These are phyloP conservation scores for Phialophora expanda DNA, from an alignment of 2,329 filamentous ascomycete species.

Conservation along the genomic window DNA sequence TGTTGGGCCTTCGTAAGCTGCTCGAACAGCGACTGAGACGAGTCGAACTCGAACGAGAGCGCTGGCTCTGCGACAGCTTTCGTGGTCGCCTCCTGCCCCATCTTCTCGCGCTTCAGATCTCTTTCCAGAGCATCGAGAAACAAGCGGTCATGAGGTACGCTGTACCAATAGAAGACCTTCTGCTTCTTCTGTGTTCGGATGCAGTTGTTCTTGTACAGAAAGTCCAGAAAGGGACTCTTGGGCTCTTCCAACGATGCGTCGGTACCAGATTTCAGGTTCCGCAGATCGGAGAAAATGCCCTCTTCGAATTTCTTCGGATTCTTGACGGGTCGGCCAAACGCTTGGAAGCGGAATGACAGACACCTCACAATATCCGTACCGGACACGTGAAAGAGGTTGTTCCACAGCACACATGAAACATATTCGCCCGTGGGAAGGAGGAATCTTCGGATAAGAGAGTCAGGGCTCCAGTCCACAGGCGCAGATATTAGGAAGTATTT, in stretches of 20 bases:
- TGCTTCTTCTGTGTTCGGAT: conserved; percentile 99
- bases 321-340: conserved; percentile 96
- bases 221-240: conserved; percentile 97
- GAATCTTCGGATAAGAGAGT: conserved; percentile 96
- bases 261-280: conserved; percentile 97
- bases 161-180: conserved; percentile 99
- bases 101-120: conserved; percentile 98
- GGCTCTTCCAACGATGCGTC: conserved; percentile 98
- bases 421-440: conserved; percentile 97
- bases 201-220: conserved; percentile 99
- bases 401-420: conserved; percentile 97
- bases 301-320: conserved; percentile 99
- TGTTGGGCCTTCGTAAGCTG: conserved; percentile 99
- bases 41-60: conserved; percentile 98
- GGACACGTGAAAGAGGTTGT: conserved; percentile 98
- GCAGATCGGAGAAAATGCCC: conserved; percentile 97
- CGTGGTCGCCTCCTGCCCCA: conserved; percentile 97
- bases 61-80: conserved; percentile 96
- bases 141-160: conserved; percentile 93
- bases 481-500: conserved; percentile 99
- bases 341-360: conserved; percentile 96
- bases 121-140: conserved; percentile 97
- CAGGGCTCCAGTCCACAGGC: conserved; percentile 94
- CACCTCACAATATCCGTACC: conserved; percentile 99
- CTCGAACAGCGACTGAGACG: conserved; percentile 97